Conservation (phyloP, 1,139 yeast genomes). For the Magnusiomyces magnusii region DNA sequence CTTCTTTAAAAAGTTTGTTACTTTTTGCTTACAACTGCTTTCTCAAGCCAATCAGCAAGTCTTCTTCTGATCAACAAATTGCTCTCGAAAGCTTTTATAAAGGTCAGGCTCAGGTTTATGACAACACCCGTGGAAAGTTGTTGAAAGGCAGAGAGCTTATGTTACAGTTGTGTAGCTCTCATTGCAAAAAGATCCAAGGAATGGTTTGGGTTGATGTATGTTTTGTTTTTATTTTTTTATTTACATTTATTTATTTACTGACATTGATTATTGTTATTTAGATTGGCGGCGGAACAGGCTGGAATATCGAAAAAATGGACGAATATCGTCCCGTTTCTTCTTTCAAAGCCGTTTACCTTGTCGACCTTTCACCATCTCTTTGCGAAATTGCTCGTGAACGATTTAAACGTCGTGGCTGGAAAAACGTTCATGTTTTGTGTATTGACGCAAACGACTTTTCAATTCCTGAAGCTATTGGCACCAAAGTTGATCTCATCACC, state of each 20-base stretch:
- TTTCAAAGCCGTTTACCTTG: constrained; percentile 61
- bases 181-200: constrained; percentile 34
- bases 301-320: constrained; percentile 72
- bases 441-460: constrained; percentile 70
- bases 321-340: constrained; percentile 42
- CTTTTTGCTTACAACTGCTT: constrained; percentile 45
- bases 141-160: constrained; percentile 67
- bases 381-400: constrained; percentile 63
- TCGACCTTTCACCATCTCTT: constrained; percentile 69
- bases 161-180: constrained; percentile 51
- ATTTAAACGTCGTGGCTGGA: constrained; percentile 48
- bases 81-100: constrained; percentile 65
- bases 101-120: constrained; percentile 70
- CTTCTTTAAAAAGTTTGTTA: constrained; percentile 18
- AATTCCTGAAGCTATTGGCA: constrained; percentile 31
- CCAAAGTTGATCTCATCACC: constrained; percentile 51
- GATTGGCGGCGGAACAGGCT: constrained; percentile 79
- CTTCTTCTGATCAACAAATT: constrained; percentile 48
- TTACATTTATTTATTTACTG: background rate
- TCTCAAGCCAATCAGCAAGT: constrained; percentile 53
- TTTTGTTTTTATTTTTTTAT: constrained; percentile 3
- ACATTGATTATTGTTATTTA: constrained; percentile 21
- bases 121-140: constrained; percentile 54
- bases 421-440: constrained; percentile 59
- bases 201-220: constrained; percentile 63